Percentiles rank a stretch among this genome's conserved stretches.
Conservation (phyloP, 2,329 filamentous ascomycete genomes). For the Emmonsia crescens region DNA sequence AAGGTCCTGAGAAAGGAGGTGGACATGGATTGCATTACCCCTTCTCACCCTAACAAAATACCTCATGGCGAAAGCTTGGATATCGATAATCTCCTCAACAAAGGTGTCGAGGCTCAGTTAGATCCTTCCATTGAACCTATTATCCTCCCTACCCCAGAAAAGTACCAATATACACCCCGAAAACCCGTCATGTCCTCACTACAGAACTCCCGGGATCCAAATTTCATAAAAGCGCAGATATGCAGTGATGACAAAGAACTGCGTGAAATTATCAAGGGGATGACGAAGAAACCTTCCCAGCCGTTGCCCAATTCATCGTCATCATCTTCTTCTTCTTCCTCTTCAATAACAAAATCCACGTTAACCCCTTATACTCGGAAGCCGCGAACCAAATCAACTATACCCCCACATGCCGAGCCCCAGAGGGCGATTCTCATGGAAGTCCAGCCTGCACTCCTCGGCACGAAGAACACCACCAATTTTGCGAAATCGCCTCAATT, state of each 20-base stretch:
- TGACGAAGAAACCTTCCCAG: conserved; percentile 26
- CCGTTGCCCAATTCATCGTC: conserved; percentile 11
- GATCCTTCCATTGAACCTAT: conserved; percentile 52
- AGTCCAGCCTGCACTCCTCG: conserved; percentile 27
- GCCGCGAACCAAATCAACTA: conserved; percentile 17
- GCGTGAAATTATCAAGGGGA: conserved; percentile 55
- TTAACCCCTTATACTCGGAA: conserved; percentile 9
- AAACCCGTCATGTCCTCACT: conserved; percentile 70
- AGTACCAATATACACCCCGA: conserved; percentile 58
- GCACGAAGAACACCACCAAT: conserved; percentile 6
- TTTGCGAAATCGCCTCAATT: conserved; percentile 8
- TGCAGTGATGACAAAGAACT: conserved; percentile 63
- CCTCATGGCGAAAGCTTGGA: conserved; percentile 78
- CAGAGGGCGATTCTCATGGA: conserved; percentile 38
- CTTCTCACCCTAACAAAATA: conserved; percentile 69
- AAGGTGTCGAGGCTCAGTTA: conserved; percentile 56
- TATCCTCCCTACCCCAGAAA: conserved; percentile 48
- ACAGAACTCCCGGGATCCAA: conserved; percentile 41
- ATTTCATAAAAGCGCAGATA: conserved; percentile 79
- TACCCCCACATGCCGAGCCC: conserved; percentile 28
- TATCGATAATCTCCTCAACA: conserved; percentile 65
- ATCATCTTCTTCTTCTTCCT: not conserved
- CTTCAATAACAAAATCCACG: not conserved
- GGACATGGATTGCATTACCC: conserved; percentile 93
- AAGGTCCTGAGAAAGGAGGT: conserved; percentile 95